Evolutionary conservation across 1,284 basidiomycete species (phyloP).

Genomic region (Ceratorhiza oryzae-sativae): DNA sequence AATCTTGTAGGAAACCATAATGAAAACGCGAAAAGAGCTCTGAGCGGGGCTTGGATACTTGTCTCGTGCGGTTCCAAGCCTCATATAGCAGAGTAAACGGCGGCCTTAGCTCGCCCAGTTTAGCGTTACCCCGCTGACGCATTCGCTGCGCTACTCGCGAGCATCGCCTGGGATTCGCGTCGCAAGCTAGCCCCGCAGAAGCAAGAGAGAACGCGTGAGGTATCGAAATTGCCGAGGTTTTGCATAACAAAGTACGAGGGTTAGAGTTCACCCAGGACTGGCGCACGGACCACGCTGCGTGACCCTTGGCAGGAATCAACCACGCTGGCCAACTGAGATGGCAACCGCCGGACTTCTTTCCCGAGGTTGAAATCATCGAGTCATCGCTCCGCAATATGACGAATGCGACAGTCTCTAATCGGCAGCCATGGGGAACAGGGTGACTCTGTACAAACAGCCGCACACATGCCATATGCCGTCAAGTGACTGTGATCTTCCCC

Average conservation of each 20-base stretch:
- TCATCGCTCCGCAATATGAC: neutral
- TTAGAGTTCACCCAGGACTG: neutral
- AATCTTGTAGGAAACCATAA: slow-evolving; percentile 31
- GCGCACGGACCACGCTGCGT: neutral
- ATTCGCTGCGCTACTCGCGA: neutral
- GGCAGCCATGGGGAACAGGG: neutral
- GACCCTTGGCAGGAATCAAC: neutral
- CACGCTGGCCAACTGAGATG: too few species aligned
- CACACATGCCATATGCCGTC: neutral
- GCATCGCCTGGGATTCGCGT: neutral
- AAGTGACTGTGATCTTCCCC: neutral
- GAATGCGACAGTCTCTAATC: neutral
- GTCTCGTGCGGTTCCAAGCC: neutral
- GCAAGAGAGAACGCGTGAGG: neutral
- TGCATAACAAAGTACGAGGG: neutral
- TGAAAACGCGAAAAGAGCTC: neutral
- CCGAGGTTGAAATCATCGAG: neutral
- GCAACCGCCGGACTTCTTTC: too few species aligned
- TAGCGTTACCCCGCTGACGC: neutral
- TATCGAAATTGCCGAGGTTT: neutral
- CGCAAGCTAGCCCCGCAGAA: neutral
- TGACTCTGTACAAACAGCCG: neutral
- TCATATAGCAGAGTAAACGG: neutral
- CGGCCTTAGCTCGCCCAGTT: neutral
- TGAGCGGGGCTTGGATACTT: neutral